Conservation (phyloP, 805 yeast genomes). For the Sugiyamaella smithiae region DNA sequence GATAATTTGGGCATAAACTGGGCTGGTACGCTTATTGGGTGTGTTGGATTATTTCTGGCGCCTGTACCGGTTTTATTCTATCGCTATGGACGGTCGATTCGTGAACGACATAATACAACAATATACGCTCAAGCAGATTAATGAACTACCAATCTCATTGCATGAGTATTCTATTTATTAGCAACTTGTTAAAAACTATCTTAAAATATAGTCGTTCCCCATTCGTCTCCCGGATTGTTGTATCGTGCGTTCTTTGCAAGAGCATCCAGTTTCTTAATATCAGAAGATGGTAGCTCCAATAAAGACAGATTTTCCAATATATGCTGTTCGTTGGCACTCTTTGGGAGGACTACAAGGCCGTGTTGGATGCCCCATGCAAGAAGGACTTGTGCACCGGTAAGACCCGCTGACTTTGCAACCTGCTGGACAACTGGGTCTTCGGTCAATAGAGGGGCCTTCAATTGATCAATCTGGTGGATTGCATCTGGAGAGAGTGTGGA, state of each 20-base stretch:
- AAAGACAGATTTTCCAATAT: slow-evolving; percentile 50
- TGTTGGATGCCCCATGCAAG: slow-evolving; percentile 81
- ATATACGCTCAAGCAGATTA: background rate
- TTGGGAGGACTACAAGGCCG: slow-evolving; percentile 70
- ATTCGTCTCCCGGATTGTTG: slow-evolving; percentile 11
- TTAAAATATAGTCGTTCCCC: slow-evolving; percentile 11
- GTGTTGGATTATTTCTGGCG: slow-evolving; percentile 52
- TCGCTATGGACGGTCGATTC: slow-evolving; percentile 53
- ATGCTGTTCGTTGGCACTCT: slow-evolving; percentile 66
- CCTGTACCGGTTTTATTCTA: slow-evolving; percentile 70
- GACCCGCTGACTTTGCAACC: slow-evolving; percentile 53
- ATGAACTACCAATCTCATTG: no score
- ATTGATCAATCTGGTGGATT: background rate
- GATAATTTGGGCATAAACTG: slow-evolving; percentile 64
- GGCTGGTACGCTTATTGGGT: slow-evolving; percentile 74
- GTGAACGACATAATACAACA: background rate
- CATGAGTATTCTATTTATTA: no score
- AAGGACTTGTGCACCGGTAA: slow-evolving; percentile 60
- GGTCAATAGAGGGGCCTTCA: slow-evolving; percentile 33
- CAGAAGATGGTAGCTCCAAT: slow-evolving; percentile 4
- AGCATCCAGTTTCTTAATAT: background rate
- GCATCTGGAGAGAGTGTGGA: background rate
- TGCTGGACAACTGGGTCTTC: slow-evolving; percentile 49
- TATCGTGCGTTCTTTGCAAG: slow-evolving; percentile 1
- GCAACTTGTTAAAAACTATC: no score